Evolutionary conservation across 495 filamentous ascomycete species (phyloP).

Genomic region (Thermothielavioides terrestris): DNA sequence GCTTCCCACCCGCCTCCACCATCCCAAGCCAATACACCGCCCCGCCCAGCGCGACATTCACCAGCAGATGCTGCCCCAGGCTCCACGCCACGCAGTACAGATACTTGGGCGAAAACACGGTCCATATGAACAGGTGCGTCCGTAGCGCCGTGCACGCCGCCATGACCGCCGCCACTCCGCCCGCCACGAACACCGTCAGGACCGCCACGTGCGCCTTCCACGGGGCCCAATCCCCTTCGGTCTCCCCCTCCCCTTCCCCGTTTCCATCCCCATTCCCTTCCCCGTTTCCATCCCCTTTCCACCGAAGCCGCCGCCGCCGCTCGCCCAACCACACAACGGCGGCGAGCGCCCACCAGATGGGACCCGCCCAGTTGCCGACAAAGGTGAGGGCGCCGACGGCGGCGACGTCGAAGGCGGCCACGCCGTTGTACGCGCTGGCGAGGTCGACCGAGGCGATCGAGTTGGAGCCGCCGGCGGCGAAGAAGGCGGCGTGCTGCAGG

Average conservation of each 20-base stretch:
- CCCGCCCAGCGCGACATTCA: slow-evolving; percentile 54
- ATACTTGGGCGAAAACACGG: slow-evolving; percentile 95
- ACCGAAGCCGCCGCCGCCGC: too few species aligned
- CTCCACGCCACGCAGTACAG: slow-evolving; percentile 86
- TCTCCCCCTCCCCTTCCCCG: slow-evolving; percentile 3
- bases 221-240: slow-evolving; percentile 8
- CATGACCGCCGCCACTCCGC: slow-evolving; percentile 65
- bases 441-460: slow-evolving; percentile 84
- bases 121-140: slow-evolving; percentile 97
- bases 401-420: slow-evolving; percentile 56
- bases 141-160: slow-evolving; percentile 74
- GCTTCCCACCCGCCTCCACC: neutral
- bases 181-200: slow-evolving; percentile 57
- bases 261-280: slow-evolving; percentile 1
- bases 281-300: slow-evolving; percentile 8
- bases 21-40: slow-evolving; percentile 47
- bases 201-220: slow-evolving; percentile 45
- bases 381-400: slow-evolving; percentile 76
- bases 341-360: slow-evolving; percentile 74
- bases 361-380: slow-evolving; percentile 81
- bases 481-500: slow-evolving; percentile 71
- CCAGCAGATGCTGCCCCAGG: slow-evolving; percentile 63
- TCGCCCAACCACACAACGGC: slow-evolving; percentile 49
- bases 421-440: slow-evolving; percentile 75
- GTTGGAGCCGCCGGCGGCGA: slow-evolving; percentile 85